Evolutionary conservation across 2,329 filamentous ascomycete genomes (phyloP), one percentile per base, ranked within the genome.

Genomic region (Claviceps sp.): DNA sequence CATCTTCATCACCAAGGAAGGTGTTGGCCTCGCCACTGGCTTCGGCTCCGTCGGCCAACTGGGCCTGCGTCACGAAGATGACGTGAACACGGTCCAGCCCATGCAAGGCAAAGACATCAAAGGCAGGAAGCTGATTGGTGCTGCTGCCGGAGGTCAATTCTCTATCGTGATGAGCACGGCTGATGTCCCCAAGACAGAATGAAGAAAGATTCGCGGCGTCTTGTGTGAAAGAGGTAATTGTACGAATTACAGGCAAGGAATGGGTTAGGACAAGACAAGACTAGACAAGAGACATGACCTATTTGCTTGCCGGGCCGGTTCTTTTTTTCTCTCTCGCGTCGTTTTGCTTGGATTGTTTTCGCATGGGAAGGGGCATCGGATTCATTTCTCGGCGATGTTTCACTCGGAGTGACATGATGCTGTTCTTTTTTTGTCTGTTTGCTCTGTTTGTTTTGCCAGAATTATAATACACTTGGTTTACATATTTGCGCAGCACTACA

Each of bases 141-240:
- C 86, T n/a, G 87, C 87, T 44, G 85, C 85, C n/a, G 90, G 91
- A 57, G 89, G 89, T 5, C 90, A 96, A 64, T 96, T 81, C 66
- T 85, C 82, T 1, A 69, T 87, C 24, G 60, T 87, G n/a, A 73
- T 75, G 10, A 75, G 76, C 50, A 63, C 64, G 54, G 59, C 69
- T 24, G 62, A 43, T 16, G 48, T 42, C 3, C 45, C 52, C 22
- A 19, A 48, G 48, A 24, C 39, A 38, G 52, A 50, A 34, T 50
- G 10, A 42, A 19, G n/a, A 17, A 19, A 6, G 22, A 8, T 10
- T 11, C 6, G n/a, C 24, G 10, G 3, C 30, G 5, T 37, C 1
- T 37, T 14, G 17, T n/a, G 10, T 38, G 40, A 47, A 13, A 47
- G 44, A 50, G 43, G 43, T 8, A 6, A 44, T 26, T 44, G 42